Base-by-base conservation (phyloP, 257 asterid genomes). In the Gentiana macrophylla region DNA sequence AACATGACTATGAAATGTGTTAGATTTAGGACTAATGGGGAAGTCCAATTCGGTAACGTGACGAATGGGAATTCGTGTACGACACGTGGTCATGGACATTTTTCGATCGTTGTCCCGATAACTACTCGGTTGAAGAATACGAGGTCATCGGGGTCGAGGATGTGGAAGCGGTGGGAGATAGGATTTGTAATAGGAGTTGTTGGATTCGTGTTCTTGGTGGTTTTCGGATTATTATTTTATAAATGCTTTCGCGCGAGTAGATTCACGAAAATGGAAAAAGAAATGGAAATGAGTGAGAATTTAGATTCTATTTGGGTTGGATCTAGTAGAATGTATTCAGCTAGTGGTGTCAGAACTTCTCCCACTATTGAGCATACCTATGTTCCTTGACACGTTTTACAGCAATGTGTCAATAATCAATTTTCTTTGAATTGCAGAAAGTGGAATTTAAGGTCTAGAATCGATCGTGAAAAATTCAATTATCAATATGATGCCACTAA, bases 271-370 rank as follows among this genome's bases (percentile, higher is more conserved):
- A 77, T 91, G 96, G 93, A 79, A 76, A 84, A 33, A 61, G 65
- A 67, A 50, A 72, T 95, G 24, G 96, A 77, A 47, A 78, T 58
- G 53, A 77, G 79, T 64, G 98, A 83, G 60, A 79, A 54, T 32
- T 70, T 91, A 72, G 89, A 67, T 24, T 50, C 82, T 15, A 52
- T 67, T 41, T 87, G 96, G 96, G 65, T 91, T 73, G 94, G 96
- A 11, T 59, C 61, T 12, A 87, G 95, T 67, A 87, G 80, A 78
- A 78, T 91, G 96, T 90, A 88, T 53, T 34, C 74, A 8, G 98
- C 95, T 65, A 61, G 87, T 52, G 81, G 77, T 64, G 79, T 82
- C 65, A 84, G 96, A 72, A 91, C 96, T 36, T 86, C 76, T 61
- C 96, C 98, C 34, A 74, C 53, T 62, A 77, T 91, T 75, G 98